phyloP scores from a whole-genome alignment of 164 flowering plant genomes.

The Liriodendron chinense region DNA sequence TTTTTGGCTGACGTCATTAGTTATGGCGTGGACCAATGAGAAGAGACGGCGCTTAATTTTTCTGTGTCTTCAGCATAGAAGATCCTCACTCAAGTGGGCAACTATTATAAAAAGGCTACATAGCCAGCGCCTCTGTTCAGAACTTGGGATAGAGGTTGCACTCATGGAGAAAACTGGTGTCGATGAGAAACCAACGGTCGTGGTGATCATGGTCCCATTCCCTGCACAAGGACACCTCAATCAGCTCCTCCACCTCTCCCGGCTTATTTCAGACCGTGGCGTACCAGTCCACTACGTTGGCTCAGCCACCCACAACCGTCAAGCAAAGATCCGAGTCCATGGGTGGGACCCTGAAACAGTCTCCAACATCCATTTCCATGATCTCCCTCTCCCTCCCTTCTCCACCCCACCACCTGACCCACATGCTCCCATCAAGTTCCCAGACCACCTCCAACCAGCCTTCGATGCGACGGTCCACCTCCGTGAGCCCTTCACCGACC shows the following conservation, averaged over 20 bases:
- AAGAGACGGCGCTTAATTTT: too few relatives aligned
- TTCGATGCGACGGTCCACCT: slow-evolving; percentile 39
- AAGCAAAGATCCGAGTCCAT: slow-evolving; percentile 41
- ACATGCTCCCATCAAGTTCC: slow-evolving; percentile 35
- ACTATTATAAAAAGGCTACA: background rate
- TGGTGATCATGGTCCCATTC: slow-evolving; percentile 52
- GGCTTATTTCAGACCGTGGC: slow-evolving; percentile 34
- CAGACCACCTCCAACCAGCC: slow-evolving; percentile 46
- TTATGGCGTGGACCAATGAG: too few relatives aligned
- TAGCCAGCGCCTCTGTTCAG: background rate
- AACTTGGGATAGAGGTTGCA: background rate
- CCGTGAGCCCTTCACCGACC: slow-evolving; percentile 39
- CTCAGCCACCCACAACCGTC: slow-evolving; percentile 51
- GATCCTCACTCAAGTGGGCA: background rate
- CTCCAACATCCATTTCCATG: slow-evolving; percentile 48
- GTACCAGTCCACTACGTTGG: slow-evolving; percentile 39
- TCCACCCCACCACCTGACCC: slow-evolving; percentile 47
- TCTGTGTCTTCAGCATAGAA: too few relatives aligned
- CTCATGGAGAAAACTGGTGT: too few relatives aligned
- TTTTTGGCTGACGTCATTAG: too few relatives aligned
- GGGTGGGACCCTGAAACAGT: slow-evolving; percentile 26
- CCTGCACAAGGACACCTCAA: slow-evolving; percentile 66
- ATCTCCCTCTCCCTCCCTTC: slow-evolving; percentile 33
- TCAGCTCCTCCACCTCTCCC: slow-evolving; percentile 55
- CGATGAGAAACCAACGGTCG: slow-evolving; percentile 14